Evolutionary conservation across 1,284 basidiomycete genomes (phyloP), one percentile per base, ranked within the genome.

Genomic region (Trichosporon inkin): DNA sequence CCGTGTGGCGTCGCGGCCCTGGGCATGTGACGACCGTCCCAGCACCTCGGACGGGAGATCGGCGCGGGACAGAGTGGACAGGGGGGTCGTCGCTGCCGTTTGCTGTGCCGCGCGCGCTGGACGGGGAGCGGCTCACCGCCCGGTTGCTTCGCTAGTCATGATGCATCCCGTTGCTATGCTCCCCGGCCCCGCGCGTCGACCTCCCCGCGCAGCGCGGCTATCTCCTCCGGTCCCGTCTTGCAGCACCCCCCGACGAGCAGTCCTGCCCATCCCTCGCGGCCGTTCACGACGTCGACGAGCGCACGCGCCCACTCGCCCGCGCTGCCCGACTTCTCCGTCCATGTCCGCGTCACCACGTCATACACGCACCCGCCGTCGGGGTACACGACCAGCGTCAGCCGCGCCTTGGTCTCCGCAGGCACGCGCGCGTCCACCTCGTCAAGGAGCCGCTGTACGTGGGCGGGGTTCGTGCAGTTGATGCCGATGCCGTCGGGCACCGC

Each of bases 191-290:
- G 6, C 32, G 49, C 49, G 19, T 53, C 53, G 2, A 59, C 28
- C n/a, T 10, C 39, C 20, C 22, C 4, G 2, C 59, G 69, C 54
- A 82, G 66, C 13, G 67, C 71, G 11, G 62, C 60, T 62, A 89
- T 86, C 61, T 88, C 82, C 13, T 75, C 77, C 8, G 85, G 85
- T 2, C 80, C 79, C 6, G 83, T 81, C 68, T 84, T 85, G 71
- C 89, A 90, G 69, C 89, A 90, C 1, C 89, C 89, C 1, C 89
- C 89, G 0, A 86, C 78, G 8, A 89, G 69, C 2, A 87, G 63
- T 0, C 84, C 84, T 11, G 68, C 75, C 85, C 87, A 89, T 14
- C 63, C 66, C 24, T 67, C 55, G 11, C 70, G 55, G 7, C 44
- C 44, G 22, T 17, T 28, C 1, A 81, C 72, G 4, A 80, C 62